phyloP scores from a whole-genome alignment of 225 moss, liverwort and hornwort genomes.

The Sphagnum contortum region DNA sequence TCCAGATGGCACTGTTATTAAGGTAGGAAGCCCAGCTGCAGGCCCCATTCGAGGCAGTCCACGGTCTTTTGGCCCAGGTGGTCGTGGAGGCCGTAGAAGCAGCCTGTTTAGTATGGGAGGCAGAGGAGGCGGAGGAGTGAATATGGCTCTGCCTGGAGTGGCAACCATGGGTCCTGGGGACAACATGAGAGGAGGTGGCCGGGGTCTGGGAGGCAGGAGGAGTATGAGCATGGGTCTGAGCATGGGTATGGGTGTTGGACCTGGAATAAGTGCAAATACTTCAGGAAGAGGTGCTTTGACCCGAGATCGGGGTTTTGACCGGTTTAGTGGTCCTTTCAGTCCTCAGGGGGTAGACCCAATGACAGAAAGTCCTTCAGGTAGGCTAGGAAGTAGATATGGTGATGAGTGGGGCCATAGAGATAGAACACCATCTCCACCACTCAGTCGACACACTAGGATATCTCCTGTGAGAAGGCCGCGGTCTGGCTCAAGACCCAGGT shows the following conservation, averaged over 20 bases:
- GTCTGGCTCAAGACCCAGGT: slow-evolving; percentile 11
- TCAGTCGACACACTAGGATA: slow-evolving; percentile 29
- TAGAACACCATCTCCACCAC: slow-evolving; percentile 36
- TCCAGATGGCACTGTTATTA: slow-evolving; percentile 92
- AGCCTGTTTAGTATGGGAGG: neutral
- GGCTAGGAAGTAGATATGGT: slow-evolving; percentile 43
- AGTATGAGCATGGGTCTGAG: slow-evolving; percentile 56
- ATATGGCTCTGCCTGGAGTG: slow-evolving; percentile 37
- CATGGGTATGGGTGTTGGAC: slow-evolving; percentile 35
- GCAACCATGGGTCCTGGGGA: neutral
- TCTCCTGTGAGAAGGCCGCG: slow-evolving; percentile 42
- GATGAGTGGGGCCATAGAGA: slow-evolving; percentile 66
- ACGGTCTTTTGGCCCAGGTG: too few relatives aligned
- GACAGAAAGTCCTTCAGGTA: slow-evolving; percentile 38
- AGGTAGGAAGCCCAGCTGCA: slow-evolving; percentile 43
- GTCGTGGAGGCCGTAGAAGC: too few relatives aligned
- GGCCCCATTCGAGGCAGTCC: too few relatives aligned
- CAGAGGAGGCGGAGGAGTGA: slow-evolving; percentile 23
- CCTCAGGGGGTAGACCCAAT: slow-evolving; percentile 41
- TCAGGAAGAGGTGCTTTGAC: slow-evolving; percentile 39
- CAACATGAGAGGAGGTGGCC: slow-evolving; percentile 23
- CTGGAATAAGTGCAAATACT: slow-evolving; percentile 35
- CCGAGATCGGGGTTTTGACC: slow-evolving; percentile 59
- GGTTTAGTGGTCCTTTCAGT: slow-evolving; percentile 46
- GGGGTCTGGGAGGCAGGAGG: slow-evolving; percentile 60